Base-by-base conservation (phyloP, 2,329 filamentous ascomycete genomes). In the Ascosphaera apis region DNA sequence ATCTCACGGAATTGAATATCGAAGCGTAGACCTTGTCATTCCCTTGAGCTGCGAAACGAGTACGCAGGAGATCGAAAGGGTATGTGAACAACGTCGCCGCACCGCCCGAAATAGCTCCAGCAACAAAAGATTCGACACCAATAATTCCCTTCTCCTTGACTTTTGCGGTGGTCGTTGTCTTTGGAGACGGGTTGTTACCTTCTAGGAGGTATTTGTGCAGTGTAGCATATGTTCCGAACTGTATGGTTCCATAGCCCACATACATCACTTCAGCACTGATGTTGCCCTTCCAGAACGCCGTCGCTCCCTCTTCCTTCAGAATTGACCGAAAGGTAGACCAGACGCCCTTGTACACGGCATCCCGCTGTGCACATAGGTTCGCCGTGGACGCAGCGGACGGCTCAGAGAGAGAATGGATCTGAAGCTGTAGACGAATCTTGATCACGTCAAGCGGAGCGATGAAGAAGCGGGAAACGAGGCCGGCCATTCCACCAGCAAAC, bases 361-460 rank as follows among this genome's bases (percentile, higher is more conserved):
- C 30, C 4, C 7, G 30, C 30, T 31, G 30, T 13, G 56, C 52
- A 49, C 38, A 65, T 35, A 46, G 57, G 57, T 2, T 54, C 62
- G 35, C 51, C 47, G 39, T 63, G 47, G 43, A 56, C 48, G 36
- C 59, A 59, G 42, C 69, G 63, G 72, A 56, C 2, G 81, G 77
- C 49, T 86, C 76, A 46, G 76, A 76, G 40, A 80, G 69, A 34
- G 81, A 83, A 59, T 91, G 78, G 32, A 79, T 71, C 56, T 95
- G 88, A 13, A 98, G 72, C 54, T 98, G 88, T 33, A 95, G 74
- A 33, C 88, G 80, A 58, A 98, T 98, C 63, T 98, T 95, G 59
- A 95, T 73, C 42, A 98, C 88, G 56, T 98, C 88, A 45, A 98
- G 77, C 36, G 88, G 88, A 13, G 88, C 82, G 52, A 95, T 76